Conservation (phyloP, 495 filamentous ascomycete genomes). For the Aspergillus taichungensis region DNA sequence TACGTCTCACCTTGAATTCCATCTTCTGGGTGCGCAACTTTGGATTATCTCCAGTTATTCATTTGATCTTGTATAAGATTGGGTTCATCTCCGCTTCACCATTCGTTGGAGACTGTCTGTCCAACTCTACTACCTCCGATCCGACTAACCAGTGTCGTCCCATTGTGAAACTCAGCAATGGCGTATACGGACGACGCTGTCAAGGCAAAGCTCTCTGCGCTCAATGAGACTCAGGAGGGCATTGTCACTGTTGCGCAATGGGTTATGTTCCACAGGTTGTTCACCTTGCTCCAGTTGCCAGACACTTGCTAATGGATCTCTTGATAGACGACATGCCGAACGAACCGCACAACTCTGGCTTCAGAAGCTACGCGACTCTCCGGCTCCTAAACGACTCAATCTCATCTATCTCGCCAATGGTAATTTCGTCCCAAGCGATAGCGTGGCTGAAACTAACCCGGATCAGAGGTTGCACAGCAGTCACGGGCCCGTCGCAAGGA, state of each 20-base stretch:
- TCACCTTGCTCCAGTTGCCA: conserved; percentile 2
- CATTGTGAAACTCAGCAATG: conserved; percentile 42
- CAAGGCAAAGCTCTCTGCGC: conserved; percentile 81
- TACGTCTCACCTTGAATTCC: no score
- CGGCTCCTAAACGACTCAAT: conserved; percentile 74
- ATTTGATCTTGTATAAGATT: no score
- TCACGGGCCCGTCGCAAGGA: conserved; percentile 83
- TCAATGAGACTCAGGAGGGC: conserved; percentile 94
- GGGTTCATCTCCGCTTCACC: neutral
- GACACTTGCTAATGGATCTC: conserved; percentile 13
- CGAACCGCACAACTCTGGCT: conserved; percentile 84
- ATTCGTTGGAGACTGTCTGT: neutral
- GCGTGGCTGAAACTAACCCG: conserved; percentile 11
- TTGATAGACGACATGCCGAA: conserved; percentile 72
- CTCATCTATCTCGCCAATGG: conserved; percentile 94
- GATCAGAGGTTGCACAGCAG: conserved; percentile 84
- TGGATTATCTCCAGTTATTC: no score
- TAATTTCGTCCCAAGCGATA: conserved; percentile 26
- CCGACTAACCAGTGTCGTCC: no score
- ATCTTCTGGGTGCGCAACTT: no score
- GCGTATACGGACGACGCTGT: conserved; percentile 92
- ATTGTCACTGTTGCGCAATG: conserved; percentile 95
- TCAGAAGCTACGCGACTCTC: conserved; percentile 75
- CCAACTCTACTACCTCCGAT: neutral
- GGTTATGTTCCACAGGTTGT: conserved; percentile 97